Percentiles rank a stretch among this genome's conserved stretches.
Conservation (phyloP, 495 filamentous ascomycete species). For the Aspergillus cavernicola region DNA sequence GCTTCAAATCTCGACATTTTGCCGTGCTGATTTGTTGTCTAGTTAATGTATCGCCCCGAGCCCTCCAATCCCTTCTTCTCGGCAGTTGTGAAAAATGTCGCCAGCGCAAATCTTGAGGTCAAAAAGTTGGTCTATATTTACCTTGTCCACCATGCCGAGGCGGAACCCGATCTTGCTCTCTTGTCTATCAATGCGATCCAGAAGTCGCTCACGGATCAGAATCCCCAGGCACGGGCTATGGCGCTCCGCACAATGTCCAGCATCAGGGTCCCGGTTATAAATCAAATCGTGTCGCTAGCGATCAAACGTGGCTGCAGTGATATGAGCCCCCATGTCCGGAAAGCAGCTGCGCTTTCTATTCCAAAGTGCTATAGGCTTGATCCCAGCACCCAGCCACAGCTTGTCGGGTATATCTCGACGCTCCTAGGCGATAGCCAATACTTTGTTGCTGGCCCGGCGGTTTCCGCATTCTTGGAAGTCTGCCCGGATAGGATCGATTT, state of each 20-base stretch:
- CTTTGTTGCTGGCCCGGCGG: conserved; percentile 89
- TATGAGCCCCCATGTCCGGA: conserved; percentile 91
- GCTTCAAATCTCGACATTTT: not conserved
- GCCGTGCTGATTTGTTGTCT: conserved; percentile 19
- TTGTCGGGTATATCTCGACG: conserved; percentile 71
- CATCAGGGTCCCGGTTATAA: conserved; percentile 95
- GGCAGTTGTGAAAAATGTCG: conserved; percentile 92
- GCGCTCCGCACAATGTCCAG: conserved; percentile 93
- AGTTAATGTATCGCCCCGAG: conserved; percentile 92
- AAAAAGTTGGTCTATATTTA: conserved; percentile 99
- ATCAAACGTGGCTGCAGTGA: conserved; percentile 90
- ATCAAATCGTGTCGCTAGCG: conserved; percentile 92
- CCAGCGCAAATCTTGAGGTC: conserved; percentile 84
- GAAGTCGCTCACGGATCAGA: conserved; percentile 88
- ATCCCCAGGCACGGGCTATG: conserved; percentile 84
- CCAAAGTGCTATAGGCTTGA: conserved; percentile 97
- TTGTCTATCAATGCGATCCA: conserved; percentile 98
- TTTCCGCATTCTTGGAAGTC: conserved; percentile 81
- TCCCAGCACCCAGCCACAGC: conserved; percentile 75
- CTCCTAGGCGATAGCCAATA: conserved; percentile 89
- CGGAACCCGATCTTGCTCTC: conserved; percentile 89
- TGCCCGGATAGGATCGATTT: conserved; percentile 83
- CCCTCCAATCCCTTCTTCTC: conserved; percentile 87
- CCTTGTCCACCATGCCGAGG: conserved; percentile 90
- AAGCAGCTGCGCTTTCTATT: conserved; percentile 90